Conservation (phyloP, 1,139 yeast genomes). For the Yamadazyma songkhlaensis region DNA sequence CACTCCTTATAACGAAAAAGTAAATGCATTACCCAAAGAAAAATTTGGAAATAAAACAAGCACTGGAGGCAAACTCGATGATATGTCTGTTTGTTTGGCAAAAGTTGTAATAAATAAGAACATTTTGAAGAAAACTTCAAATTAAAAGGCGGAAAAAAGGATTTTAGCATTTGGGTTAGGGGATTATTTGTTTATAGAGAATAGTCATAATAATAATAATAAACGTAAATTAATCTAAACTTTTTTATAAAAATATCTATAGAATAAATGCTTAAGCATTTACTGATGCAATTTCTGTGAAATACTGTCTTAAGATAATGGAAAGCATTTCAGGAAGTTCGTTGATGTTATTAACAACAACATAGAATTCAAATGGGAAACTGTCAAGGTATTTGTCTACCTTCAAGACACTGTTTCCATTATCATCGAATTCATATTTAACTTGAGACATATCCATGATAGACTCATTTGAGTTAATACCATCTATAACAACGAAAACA, state of each 20-base stretch:
- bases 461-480: conserved; percentile 78
- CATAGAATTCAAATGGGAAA: conserved; percentile 96
- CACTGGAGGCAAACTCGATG: conserved; percentile 56
- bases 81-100: conserved; percentile 52
- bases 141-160: not conserved
- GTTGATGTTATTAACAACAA: conserved; percentile 82
- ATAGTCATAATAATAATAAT: no score
- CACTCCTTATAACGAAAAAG: conserved; percentile 54
- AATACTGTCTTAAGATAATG: conserved; percentile 86
- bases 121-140: not conserved
- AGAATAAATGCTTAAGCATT: conserved; percentile 2
- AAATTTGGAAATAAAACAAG: conserved; percentile 32
- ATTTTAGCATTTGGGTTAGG: no score
- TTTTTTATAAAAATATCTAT: not conserved
- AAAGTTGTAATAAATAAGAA: conserved; percentile 29
- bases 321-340: conserved; percentile 94
- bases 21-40: conserved; percentile 40
- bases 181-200: no score
- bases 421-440: conserved; percentile 61
- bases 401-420: conserved; percentile 71
- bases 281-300: conserved; percentile 54
- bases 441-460: conserved; percentile 96
- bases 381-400: conserved; percentile 86
- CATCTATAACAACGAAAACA: conserved; percentile 92
- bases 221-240: not conserved